Base-by-base conservation (phyloP, 116 monocot genomes). In the Cymodocea nodosa region DNA sequence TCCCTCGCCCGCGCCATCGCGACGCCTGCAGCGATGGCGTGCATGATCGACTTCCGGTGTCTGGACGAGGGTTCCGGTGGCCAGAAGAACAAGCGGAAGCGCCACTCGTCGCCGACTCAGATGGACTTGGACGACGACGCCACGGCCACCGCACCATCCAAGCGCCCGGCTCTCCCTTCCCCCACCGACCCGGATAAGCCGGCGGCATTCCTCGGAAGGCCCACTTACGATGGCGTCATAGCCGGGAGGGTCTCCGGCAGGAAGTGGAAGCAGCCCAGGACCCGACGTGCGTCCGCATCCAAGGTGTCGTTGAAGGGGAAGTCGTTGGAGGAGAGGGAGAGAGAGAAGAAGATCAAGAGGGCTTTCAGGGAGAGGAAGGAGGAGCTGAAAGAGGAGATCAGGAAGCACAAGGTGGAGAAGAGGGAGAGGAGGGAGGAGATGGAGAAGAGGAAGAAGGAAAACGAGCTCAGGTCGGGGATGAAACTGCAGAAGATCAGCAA, bases 1-100 rank as follows among this genome's bases (percentile, higher is more conserved):
- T 44, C 44, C 12, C 44, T 0, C 44, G 4, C 9, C 12, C 44
- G 9, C 8, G 44, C 9, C 7, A 4, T 12, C 19, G 13, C 4
- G 2, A 19, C 25, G n/a, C 1, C 23, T n/a, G 24, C 5, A 23
- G 24, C 56, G 15, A 94, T 95, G 95, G 95, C 95, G 39, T 95
- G 76, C 74, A 81, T 72, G 6, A 48, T 95, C 57, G 95, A 95
- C 64, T 95, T 95, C 80, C 84, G 95, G 30, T 72, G 64, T 76
- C 85, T 95, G 19, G 95, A 95, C 70, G 90, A 95, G 56, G 95
- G 95, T 50, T 78, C 90, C 30, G 95, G 95, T 57, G 90, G 95
- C 40, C 75, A 51, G 70, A 83, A 63, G 69, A 83, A 76, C 79
- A 95, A 90, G 81, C 78, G 90, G 16, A 94, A 94, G 77, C 66